These are phyloP conservation scores for Austroboletus novae-zelandiae DNA, from an alignment of 1,284 basidiomycete genomes.

Conservation along the genomic window DNA sequence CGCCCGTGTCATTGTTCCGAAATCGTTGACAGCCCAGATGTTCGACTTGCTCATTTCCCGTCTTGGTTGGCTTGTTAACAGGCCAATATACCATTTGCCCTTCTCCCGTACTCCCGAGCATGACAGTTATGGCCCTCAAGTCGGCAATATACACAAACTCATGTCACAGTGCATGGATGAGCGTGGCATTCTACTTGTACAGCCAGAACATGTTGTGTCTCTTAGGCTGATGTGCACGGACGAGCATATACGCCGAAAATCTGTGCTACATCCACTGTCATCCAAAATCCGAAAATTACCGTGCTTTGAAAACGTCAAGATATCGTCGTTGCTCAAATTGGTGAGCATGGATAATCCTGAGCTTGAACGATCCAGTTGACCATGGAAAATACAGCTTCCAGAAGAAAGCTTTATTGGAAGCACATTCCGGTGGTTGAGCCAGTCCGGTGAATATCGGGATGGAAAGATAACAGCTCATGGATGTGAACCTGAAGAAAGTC, in stretches of 20 bases:
- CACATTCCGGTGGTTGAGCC: neutral
- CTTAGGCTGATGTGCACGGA: slow-evolving; percentile 26
- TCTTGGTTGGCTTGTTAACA: slow-evolving; percentile 41
- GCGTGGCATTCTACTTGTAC: neutral
- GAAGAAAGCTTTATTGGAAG: neutral
- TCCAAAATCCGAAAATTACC: neutral
- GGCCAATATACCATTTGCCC: slow-evolving; percentile 47
- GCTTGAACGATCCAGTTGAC: too few species aligned
- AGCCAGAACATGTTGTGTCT: neutral
- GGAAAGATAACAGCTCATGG: neutral
- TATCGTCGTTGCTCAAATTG: neutral
- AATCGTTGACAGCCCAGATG: slow-evolving; percentile 43
- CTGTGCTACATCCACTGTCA: neutral
- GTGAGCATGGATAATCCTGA: neutral
- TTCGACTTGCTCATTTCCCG: slow-evolving; percentile 47
- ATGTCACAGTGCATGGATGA: neutral
- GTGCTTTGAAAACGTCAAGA: neutral
- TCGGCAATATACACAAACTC: neutral
- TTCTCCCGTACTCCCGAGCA: slow-evolving; percentile 37
- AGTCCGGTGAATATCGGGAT: neutral
- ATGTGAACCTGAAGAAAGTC: neutral
- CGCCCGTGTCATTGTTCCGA: slow-evolving; percentile 41
- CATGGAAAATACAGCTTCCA: neutral
- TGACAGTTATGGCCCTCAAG: neutral
- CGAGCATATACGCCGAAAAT: slow-evolving; percentile 8